A percentile compares a stretch with the other conserved stretches of the same genome.
These are phyloP conservation scores for Entomortierella chlamydospora DNA, from an alignment of 192 early-diverging fungal genomes.

Conservation along the genomic window DNA sequence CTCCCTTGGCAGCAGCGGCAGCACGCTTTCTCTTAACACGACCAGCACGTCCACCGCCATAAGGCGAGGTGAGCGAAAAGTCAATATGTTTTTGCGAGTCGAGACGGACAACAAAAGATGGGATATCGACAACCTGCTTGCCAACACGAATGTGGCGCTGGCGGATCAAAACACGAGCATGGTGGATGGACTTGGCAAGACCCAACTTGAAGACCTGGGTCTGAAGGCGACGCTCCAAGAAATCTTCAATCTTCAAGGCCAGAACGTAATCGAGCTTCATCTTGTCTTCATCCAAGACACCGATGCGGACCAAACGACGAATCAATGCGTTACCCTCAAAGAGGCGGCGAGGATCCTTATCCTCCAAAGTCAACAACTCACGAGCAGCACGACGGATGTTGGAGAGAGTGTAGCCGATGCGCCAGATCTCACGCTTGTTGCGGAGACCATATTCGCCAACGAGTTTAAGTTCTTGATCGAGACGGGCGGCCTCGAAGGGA, in stretches of 20 bases:
- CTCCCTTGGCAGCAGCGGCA: slow-evolving; percentile 69
- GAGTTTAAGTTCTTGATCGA: slow-evolving; percentile 94
- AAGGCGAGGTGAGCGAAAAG: slow-evolving; percentile 86
- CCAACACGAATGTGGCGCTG: slow-evolving; percentile 99
- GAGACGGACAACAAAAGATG: slow-evolving; percentile 91
- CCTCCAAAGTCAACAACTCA: slow-evolving; percentile 97
- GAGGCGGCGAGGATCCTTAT: slow-evolving; percentile 96
- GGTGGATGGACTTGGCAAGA: slow-evolving; percentile 98
- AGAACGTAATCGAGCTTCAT: slow-evolving; percentile 99
- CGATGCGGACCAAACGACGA: slow-evolving; percentile 97
- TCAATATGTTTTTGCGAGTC: slow-evolving; percentile 73
- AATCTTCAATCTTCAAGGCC: slow-evolving; percentile 97
- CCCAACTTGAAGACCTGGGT: slow-evolving; percentile 99
- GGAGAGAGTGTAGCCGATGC: slow-evolving; percentile 96
- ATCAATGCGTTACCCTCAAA: slow-evolving; percentile 99
- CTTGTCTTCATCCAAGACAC: slow-evolving; percentile 97
- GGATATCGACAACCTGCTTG: slow-evolving; percentile 98
- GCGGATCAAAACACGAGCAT: slow-evolving; percentile 98
- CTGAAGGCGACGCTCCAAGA: slow-evolving; percentile 98
- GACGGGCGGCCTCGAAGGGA: slow-evolving; percentile 96
- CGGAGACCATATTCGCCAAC: slow-evolving; percentile 97
- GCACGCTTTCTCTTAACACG: slow-evolving; percentile 97
- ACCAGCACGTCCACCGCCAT: slow-evolving; percentile 97
- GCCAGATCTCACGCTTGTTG: slow-evolving; percentile 99
- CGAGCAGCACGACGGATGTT: slow-evolving; percentile 99